These are phyloP conservation scores for Rhexocercosporidium sp. DNA, from an alignment of 2,329 filamentous ascomycete species.

Conservation along the genomic window DNA sequence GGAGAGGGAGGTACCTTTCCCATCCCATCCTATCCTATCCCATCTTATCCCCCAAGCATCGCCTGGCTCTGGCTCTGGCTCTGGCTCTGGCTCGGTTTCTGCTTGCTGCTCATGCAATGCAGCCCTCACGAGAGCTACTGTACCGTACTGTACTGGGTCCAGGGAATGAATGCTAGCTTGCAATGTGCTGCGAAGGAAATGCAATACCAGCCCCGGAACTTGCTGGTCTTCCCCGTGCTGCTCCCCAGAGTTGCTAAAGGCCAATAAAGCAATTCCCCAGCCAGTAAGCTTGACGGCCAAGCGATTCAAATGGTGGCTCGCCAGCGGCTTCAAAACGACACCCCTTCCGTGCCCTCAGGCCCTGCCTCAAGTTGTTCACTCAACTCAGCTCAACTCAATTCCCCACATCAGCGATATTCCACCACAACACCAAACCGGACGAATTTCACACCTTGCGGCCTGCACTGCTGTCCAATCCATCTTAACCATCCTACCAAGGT, in stretches of 20 bases:
- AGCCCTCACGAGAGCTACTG: neutral
- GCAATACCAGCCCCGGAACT: conserved; percentile 9
- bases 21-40: too few relatives aligned
- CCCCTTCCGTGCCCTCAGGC: neutral
- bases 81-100: too few relatives aligned
- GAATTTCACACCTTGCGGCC: conserved; percentile 15
- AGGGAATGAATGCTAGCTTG: neutral
- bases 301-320: neutral
- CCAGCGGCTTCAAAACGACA: conserved; percentile 1
- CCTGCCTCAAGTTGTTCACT: neutral
- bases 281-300: neutral
- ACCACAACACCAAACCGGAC: conserved; percentile 2
- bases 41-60: too few relatives aligned
- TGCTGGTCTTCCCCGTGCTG: neutral
- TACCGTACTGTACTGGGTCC: too few relatives aligned
- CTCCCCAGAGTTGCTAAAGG: conserved; percentile 2
- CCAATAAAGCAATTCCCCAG: neutral
- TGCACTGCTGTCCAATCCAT: conserved; percentile 23
- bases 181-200: neutral
- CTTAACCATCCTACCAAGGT: neutral
- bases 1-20: neutral
- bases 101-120: neutral
- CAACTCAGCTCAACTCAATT: neutral
- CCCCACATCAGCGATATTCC: neutral
- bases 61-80: neutral